Evolutionary conservation across 148 eudicot species (phyloP).

Genomic region (Camellia japonica): DNA sequence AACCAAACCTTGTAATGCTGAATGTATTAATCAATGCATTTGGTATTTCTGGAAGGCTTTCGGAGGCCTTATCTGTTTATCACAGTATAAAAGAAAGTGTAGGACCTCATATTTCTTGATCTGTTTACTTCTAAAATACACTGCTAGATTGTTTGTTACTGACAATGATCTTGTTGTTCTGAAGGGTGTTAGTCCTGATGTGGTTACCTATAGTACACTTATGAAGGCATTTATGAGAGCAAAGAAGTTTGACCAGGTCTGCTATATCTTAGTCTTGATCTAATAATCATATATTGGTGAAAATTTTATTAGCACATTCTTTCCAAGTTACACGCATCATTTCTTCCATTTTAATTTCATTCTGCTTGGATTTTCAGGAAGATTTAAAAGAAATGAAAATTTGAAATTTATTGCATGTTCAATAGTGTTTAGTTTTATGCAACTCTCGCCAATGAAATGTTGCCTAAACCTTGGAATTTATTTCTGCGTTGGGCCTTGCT

Average conservation of each 20-base stretch:
- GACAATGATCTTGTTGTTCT: slow-evolving; percentile 9
- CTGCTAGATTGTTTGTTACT: not conserved
- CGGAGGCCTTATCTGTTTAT: slow-evolving; percentile 80
- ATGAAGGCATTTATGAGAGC: slow-evolving; percentile 93
- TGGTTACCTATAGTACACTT: slow-evolving; percentile 79
- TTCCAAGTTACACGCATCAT: slow-evolving; percentile 1
- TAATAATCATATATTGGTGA: not conserved
- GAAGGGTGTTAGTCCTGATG: slow-evolving; percentile 86
- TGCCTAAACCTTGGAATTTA: not conserved
- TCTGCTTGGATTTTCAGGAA: slow-evolving; percentile 2
- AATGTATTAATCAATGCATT: slow-evolving; percentile 92
- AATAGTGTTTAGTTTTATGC: not conserved
- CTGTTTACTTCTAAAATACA: not conserved
- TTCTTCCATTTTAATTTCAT: not conserved
- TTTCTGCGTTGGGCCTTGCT: too few species aligned
- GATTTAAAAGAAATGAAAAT: not conserved
- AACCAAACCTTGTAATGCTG: slow-evolving; percentile 84
- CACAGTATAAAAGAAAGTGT: slow-evolving; percentile 75
- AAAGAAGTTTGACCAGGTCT: slow-evolving; percentile 66
- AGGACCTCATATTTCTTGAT: slow-evolving; percentile 23
- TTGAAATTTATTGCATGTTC: not conserved
- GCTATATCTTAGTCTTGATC: slow-evolving; percentile 12
- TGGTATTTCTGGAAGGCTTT: slow-evolving; percentile 73
- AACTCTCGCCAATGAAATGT: not conserved
- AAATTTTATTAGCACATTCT: not conserved